Evolutionary conservation across 371 early-diverging fungal genomes (phyloP).

Genomic region (Catenaria anguillulae): DNA sequence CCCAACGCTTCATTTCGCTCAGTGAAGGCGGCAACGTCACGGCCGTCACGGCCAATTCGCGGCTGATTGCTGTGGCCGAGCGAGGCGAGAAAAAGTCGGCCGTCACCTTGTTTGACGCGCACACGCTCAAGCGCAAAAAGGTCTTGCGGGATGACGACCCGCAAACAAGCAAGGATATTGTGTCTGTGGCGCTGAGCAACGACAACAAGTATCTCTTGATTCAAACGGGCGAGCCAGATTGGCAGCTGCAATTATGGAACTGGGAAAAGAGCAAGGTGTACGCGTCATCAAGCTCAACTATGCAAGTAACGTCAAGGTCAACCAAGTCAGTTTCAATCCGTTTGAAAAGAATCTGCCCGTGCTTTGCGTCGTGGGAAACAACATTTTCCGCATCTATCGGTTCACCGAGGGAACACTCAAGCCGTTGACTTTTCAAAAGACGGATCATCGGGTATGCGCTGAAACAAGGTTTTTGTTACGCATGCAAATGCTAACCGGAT

Average conservation of each 20-base stretch:
- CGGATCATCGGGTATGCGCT: neutral
- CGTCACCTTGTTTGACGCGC: slow-evolving; percentile 23
- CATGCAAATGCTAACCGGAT: too few relatives aligned
- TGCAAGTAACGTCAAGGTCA: slow-evolving; percentile 11
- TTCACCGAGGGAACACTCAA: slow-evolving; percentile 30
- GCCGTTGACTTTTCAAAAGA: slow-evolving; percentile 9
- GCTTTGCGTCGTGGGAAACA: slow-evolving; percentile 24
- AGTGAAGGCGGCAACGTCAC: slow-evolving; percentile 26
- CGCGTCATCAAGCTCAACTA: neutral
- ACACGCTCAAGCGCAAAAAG: slow-evolving; percentile 25
- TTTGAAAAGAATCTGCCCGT: slow-evolving; percentile 21
- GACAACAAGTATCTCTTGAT: slow-evolving; percentile 30
- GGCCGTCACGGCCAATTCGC: slow-evolving; percentile 19
- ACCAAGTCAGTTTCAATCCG: slow-evolving; percentile 27
- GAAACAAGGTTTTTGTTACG: too few relatives aligned
- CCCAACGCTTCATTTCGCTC: slow-evolving; percentile 31
- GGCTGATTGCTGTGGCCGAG: slow-evolving; percentile 31
- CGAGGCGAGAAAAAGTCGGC: slow-evolving; percentile 17
- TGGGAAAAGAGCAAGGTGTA: slow-evolving; percentile 29
- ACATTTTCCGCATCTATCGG: slow-evolving; percentile 24
- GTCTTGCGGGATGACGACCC: slow-evolving; percentile 16
- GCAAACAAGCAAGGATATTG: slow-evolving; percentile 16
- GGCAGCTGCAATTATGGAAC: slow-evolving; percentile 30
- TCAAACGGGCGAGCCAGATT: slow-evolving; percentile 28
- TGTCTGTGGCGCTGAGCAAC: slow-evolving; percentile 26